Conservation (phyloP, 176 grass and related monocot species). For the Zoysia japonica region DNA sequence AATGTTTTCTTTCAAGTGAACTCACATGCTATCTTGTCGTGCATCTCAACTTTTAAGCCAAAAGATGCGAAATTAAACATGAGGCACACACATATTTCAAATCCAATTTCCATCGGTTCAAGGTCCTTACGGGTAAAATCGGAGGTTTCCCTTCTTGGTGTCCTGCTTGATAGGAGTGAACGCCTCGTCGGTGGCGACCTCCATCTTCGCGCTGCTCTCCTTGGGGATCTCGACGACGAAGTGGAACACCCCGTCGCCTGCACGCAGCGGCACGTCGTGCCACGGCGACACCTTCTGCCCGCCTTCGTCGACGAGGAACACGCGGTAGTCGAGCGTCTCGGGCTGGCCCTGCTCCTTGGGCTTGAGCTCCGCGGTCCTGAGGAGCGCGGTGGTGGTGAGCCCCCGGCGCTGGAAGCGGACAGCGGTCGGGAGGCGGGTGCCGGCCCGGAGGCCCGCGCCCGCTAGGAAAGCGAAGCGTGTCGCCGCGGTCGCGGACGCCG, state of each 20-base stretch:
- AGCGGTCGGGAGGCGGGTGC: conserved; percentile 23
- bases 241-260: conserved; percentile 86
- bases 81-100: not conserved
- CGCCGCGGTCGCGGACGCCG: conserved; percentile 60
- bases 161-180: conserved; percentile 98
- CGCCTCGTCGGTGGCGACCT: conserved; percentile 92
- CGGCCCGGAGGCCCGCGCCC: conserved; percentile 30
- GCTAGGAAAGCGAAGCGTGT: conserved; percentile 50
- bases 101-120: not conserved
- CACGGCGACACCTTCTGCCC: conserved; percentile 84
- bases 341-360: conserved; percentile 67
- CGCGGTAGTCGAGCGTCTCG: conserved; percentile 90
- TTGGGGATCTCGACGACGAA: conserved; percentile 98
- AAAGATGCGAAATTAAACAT: not conserved
- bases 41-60: not conserved
- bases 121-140: conserved; percentile 91
- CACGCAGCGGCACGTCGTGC: conserved; percentile 90
- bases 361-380: conserved; percentile 50
- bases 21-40: not conserved
- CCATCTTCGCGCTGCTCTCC: conserved; percentile 98
- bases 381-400: conserved; percentile 50
- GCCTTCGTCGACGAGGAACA: conserved; percentile 74
- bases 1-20: not conserved
- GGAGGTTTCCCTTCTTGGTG: conserved; percentile 96
- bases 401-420: conserved; percentile 53